Evolutionary conservation across 1,284 basidiomycete genomes (phyloP).

Genomic region (Austroboletus niveus): DNA sequence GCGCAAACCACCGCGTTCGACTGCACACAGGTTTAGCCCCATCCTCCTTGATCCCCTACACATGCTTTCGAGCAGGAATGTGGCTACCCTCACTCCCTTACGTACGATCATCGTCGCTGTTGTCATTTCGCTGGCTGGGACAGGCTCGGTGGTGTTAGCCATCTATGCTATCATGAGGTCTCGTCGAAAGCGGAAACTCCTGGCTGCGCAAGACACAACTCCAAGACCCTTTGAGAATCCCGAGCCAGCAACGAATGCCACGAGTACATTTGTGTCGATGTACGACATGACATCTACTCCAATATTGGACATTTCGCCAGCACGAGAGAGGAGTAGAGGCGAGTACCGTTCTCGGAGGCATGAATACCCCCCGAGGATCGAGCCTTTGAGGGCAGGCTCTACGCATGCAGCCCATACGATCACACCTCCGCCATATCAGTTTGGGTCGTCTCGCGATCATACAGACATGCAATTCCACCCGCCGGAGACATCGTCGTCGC

Average conservation of each 20-base stretch:
- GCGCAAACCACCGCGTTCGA: neutral
- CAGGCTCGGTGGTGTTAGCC: slow-evolving; percentile 10
- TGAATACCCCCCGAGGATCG: neutral
- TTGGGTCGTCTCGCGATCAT: neutral
- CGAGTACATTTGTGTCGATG: neutral
- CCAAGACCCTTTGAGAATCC: slow-evolving; percentile 26
- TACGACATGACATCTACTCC: neutral
- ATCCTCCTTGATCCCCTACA: slow-evolving; percentile 1
- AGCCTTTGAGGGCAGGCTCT: neutral
- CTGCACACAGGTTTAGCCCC: neutral
- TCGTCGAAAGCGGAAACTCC: slow-evolving; percentile 10
- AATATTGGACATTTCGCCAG: slow-evolving; percentile 1
- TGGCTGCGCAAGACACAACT: slow-evolving; percentile 22
- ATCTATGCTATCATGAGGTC: slow-evolving; percentile 9
- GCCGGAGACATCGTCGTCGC: slow-evolving; percentile 3
- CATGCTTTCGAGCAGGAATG: slow-evolving; percentile 4
- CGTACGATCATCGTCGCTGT: slow-evolving; percentile 17
- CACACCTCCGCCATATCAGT: neutral
- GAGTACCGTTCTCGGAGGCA: neutral
- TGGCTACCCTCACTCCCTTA: neutral
- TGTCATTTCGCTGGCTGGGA: slow-evolving; percentile 22
- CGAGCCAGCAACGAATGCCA: slow-evolving; percentile 7
- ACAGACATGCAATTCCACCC: neutral
- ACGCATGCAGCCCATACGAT: neutral
- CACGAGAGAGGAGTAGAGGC: neutral